Conservation (phyloP, 805 yeast genomes). For the Pichia insulana region DNA sequence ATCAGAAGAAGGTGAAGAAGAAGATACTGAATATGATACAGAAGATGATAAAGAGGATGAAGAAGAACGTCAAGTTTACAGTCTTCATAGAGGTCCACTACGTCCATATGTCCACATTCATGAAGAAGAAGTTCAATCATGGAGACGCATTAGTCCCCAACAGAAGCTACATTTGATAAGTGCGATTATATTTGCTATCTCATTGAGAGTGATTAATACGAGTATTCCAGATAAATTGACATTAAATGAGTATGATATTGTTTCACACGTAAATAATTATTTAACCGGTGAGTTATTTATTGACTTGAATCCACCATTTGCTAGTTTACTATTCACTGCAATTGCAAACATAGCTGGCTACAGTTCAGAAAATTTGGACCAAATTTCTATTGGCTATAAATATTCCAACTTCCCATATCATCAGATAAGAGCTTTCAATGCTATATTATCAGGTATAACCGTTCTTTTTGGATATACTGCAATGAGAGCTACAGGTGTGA, state of each 20-base stretch:
- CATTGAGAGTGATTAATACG: slow-evolving; percentile 51
- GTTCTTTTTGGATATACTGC: slow-evolving; percentile 46
- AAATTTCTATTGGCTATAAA: neutral
- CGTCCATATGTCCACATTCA: slow-evolving; percentile 6
- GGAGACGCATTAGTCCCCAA: neutral
- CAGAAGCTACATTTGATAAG: slow-evolving; percentile 15
- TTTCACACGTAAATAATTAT: slow-evolving; percentile 53
- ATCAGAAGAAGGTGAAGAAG: too few species aligned
- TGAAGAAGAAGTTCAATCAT: neutral
- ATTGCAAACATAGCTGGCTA: slow-evolving; percentile 52
- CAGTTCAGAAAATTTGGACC: slow-evolving; percentile 23
- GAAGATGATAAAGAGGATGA: neutral
- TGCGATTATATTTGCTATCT: slow-evolving; percentile 31
- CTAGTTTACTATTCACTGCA: slow-evolving; percentile 62
- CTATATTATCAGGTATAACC: slow-evolving; percentile 43
- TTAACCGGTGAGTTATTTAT: slow-evolving; percentile 54
- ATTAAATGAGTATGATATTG: slow-evolving; percentile 76
- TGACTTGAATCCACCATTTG: slow-evolving; percentile 77
- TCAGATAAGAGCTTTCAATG: slow-evolving; percentile 51
- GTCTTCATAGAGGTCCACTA: slow-evolving; percentile 6
- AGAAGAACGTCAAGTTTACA: neutral
- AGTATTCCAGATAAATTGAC: slow-evolving; percentile 69
- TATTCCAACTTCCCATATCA: slow-evolving; percentile 41
- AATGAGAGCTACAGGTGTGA: slow-evolving; percentile 46
- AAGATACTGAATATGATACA: too few species aligned